phyloP scores from a whole-genome alignment of 176 grass and related monocot genomes.

The Triticum turgidum region DNA sequence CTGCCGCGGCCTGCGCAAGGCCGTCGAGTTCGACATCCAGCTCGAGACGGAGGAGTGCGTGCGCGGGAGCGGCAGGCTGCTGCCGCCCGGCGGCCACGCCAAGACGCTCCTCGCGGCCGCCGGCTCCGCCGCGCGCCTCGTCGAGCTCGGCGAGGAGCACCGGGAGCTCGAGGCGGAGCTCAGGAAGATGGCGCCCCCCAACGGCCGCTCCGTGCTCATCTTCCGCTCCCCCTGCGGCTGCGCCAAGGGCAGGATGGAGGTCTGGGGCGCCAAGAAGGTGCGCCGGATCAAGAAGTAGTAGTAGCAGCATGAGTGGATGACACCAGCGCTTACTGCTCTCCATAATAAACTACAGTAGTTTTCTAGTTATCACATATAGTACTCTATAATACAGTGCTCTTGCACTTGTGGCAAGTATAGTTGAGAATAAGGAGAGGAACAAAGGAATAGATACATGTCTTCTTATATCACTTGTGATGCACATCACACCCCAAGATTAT shows the following conservation, averaged over 20 bases:
- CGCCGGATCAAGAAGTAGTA: conserved; percentile 85
- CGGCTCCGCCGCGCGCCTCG: conserved; percentile 20
- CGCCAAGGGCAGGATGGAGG: conserved; percentile 72
- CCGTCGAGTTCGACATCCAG: conserved; percentile 85
- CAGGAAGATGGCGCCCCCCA: conserved; percentile 86
- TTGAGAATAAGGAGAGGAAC: conserved; percentile 32
- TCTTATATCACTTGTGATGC: not conserved
- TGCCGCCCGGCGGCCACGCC: not conserved
- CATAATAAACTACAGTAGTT: not conserved
- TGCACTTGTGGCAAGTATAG: conserved; percentile 29
- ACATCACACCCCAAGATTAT: not conserved
- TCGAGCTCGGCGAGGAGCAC: conserved; percentile 63
- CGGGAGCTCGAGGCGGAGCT: conserved; percentile 81
- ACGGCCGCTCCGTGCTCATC: conserved; percentile 74
- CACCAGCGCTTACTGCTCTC: not conserved
- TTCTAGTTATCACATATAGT: not conserved
- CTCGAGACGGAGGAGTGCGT: conserved; percentile 94
- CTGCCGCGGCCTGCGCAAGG: conserved; percentile 75
- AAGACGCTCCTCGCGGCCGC: conserved; percentile 32
- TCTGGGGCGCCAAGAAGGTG: conserved; percentile 77
- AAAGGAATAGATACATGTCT: conserved; percentile 23
- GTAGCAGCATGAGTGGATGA: no score
- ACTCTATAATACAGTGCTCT: conserved; percentile 24
- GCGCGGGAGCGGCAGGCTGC: conserved; percentile 25
- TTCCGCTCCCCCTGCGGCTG: conserved; percentile 75